These are phyloP conservation scores for Irpex sp. DNA, from an alignment of 1,284 basidiomycete genomes.

Conservation along the genomic window DNA sequence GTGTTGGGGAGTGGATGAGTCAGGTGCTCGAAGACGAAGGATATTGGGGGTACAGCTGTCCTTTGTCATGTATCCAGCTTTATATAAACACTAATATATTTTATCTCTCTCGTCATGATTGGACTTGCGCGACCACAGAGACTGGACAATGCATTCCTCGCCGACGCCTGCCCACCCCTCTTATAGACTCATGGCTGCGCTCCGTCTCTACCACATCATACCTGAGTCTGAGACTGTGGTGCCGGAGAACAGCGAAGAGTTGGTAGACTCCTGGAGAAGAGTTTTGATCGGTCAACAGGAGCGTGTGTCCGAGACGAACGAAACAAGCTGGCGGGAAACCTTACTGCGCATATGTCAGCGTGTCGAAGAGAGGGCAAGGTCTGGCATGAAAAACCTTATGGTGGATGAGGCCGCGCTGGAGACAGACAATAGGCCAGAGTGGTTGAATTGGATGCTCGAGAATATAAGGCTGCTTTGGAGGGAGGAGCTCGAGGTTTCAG, in stretches of 20 bases:
- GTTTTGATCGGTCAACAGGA: constrained; percentile 45
- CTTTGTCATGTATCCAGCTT: constrained; percentile 1
- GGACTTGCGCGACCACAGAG: constrained; percentile 37
- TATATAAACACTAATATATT: constrained; percentile 14
- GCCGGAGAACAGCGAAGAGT: not conserved
- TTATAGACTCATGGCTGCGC: constrained; percentile 66
- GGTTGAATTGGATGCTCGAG: constrained; percentile 30
- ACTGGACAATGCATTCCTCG: constrained; percentile 68
- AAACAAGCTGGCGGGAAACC: constrained; percentile 34
- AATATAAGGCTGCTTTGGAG: constrained; percentile 35
- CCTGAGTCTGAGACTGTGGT: constrained; percentile 1
- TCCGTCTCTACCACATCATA: constrained; percentile 58
- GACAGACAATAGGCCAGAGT: constrained; percentile 12
- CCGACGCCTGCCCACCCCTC: constrained; percentile 68
- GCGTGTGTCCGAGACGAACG: constrained; percentile 45
- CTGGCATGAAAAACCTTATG: constrained; percentile 8
- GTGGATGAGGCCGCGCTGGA: not conserved
- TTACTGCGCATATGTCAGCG: constrained; percentile 34
- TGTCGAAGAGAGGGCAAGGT: constrained; percentile 29
- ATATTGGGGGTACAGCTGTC: constrained; percentile 69
- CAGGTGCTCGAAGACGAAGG: constrained; percentile 50
- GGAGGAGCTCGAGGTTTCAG: constrained; percentile 54
- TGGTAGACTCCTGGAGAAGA: constrained; percentile 51
- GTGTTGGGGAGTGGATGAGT: constrained; percentile 41
- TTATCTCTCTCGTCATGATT: not conserved